Evolutionary conservation across 768 basidiomycete genomes (phyloP).

Genomic region (Rhodosporidiobolus sp.): DNA sequence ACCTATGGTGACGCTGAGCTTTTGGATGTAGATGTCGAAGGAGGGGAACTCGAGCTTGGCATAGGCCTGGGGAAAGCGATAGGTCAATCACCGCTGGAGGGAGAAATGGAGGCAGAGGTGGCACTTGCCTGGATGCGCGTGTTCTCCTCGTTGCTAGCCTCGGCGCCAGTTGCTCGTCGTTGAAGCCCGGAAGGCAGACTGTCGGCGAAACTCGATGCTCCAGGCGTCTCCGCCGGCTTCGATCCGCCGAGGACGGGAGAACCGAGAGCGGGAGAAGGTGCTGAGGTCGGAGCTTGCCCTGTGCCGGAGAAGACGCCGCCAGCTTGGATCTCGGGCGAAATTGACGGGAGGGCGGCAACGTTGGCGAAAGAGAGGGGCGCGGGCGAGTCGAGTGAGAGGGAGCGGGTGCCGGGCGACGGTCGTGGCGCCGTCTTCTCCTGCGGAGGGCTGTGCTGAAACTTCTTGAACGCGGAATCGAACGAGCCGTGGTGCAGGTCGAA

Average conservation of each 20-base stretch:
- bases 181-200: conserved; percentile 10
- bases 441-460: neutral
- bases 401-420: neutral
- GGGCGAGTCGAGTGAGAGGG: neutral
- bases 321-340: neutral
- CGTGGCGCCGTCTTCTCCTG: neutral
- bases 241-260: neutral
- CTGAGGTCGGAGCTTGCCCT: neutral
- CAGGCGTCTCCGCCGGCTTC: neutral
- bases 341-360: conserved; percentile 11
- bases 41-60: conserved; percentile 89
- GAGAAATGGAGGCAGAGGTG: too few relatives aligned
- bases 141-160: neutral
- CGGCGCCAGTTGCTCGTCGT: neutral
- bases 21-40: conserved; percentile 96
- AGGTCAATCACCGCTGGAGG: neutral
- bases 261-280: neutral
- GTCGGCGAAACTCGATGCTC: neutral
- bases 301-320: too few relatives aligned
- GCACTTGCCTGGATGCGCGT: conserved; percentile 27
- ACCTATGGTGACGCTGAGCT: conserved; percentile 88
- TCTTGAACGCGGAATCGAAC: conserved; percentile 4
- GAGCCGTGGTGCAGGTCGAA: neutral
- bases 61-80: conserved; percentile 69
- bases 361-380: conserved; percentile 26